Evolutionary conservation across 2,329 filamentous ascomycete genomes (phyloP), one percentile per base, ranked within the genome.

Genomic region (Colletotrichum sojae): DNA sequence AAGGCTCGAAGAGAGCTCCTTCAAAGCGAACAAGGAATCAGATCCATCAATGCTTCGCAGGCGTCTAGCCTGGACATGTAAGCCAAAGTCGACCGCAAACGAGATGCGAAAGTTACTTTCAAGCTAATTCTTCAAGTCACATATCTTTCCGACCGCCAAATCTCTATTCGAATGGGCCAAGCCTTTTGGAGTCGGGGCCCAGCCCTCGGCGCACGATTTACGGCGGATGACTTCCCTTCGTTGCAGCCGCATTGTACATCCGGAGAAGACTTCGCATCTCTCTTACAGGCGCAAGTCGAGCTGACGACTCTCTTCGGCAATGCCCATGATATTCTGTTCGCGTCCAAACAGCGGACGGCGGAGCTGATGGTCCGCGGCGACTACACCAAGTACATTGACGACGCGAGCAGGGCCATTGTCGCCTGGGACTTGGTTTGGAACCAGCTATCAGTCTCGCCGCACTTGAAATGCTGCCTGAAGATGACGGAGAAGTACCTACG

Each of bases 111-210:
- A 6, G 15, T 31, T 0, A 5, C 8, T 9, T 13, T 51, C 10
- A 60, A 9, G 4, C 18, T 3, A 4, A 3, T n/a, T 0, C 2
- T 5, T 20, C 15, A 78, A 77, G 55, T 67, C 51, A 54, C n/a
- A 0, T 48, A 51, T n/a, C n/a, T 71, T 0, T 56, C 48, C 39
- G 90, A 92, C 74, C 83, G 90, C 18, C 84, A 91, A 71, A 91
- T 93, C 15, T 92, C 90, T 10, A 92, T 93, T 36, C 84, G 91
- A 4, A 87, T 93, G 52, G 91, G 91, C 9, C 89, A 91, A 71
- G 91, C 90, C 0, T 93, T 93, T 74, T 93, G 91, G 91, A 91
- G 90, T 46, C 84, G 91, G 71, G 91, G 91, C 0, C 91, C 91
- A 0, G 91, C 90, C 0, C 89, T 90, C 2, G 84, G 91, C 73